These are phyloP conservation scores for Chalara sp. DNA, from an alignment of 2,329 filamentous ascomycete species.

Conservation along the genomic window DNA sequence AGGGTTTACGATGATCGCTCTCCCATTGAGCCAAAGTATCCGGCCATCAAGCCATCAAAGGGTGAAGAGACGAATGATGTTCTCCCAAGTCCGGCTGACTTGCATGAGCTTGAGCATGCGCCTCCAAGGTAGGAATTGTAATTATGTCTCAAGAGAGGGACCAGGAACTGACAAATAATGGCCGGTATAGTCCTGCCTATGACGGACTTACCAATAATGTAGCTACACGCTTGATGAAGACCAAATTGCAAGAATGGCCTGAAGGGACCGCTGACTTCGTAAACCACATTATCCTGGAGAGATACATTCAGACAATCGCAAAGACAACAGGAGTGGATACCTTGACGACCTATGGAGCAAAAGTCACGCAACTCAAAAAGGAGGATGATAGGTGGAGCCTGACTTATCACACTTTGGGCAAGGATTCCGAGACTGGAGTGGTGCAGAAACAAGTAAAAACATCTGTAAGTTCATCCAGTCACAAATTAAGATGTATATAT, in stretches of 20 bases:
- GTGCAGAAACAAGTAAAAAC: too few relatives aligned
- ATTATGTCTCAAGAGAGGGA: background rate
- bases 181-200: conserved; percentile 16
- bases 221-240: conserved; percentile 15
- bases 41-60: conserved; percentile 15
- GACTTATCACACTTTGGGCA: conserved; percentile 9
- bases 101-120: conserved; percentile 14
- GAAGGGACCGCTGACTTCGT: conserved; percentile 19
- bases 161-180: background rate
- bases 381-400: conserved; percentile 15
- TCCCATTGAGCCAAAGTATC: conserved; percentile 17
- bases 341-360: conserved; percentile 16
- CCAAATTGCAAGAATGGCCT: conserved; percentile 19
- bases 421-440: conserved; percentile 1
- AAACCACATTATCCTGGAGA: conserved; percentile 14
- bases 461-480: too few relatives aligned
- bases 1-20: conserved; percentile 21
- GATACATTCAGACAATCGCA: conserved; percentile 17
- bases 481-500: too few relatives aligned
- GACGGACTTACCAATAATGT: conserved; percentile 22
- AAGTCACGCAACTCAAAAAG: conserved; percentile 18
- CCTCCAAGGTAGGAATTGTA: conserved; percentile 16
- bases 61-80: background rate
- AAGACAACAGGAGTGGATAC: conserved; percentile 11
- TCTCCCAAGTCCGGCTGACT: background rate